These are phyloP conservation scores for Beta lomatogona DNA, from an alignment of 179 eudicot genomes.

Conservation along the genomic window DNA sequence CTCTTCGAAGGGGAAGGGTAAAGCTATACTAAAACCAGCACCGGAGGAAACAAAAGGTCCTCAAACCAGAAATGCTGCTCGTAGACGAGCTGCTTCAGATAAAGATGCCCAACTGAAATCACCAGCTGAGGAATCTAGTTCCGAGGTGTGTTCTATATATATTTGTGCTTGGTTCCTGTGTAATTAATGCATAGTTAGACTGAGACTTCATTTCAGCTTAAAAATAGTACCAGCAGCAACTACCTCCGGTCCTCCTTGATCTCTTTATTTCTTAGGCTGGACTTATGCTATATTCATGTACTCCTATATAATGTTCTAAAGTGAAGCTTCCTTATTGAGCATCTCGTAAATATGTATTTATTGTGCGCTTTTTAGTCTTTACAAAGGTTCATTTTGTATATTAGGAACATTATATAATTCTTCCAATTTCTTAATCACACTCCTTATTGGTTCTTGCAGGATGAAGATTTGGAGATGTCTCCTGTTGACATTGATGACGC, in stretches of 20 bases:
- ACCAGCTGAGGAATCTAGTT: constrained; percentile 64
- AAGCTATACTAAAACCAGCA: constrained; percentile 71
- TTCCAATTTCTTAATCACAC: background rate
- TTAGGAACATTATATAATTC: background rate
- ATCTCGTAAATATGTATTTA: background rate
- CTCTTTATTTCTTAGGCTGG: background rate
- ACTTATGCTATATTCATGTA: background rate
- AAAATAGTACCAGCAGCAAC: background rate
- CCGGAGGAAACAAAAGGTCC: constrained; percentile 82
- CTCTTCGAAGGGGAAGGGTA: constrained; percentile 86
- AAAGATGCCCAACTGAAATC: constrained; percentile 79
- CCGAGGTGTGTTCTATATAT: constrained; percentile 62
- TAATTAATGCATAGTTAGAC: background rate
- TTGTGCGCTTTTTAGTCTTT: background rate
- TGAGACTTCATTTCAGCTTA: too few relatives aligned
- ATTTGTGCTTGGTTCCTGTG: background rate
- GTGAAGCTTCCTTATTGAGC: background rate
- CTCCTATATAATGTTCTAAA: background rate
- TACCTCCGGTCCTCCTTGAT: background rate
- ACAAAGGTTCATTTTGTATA: background rate
- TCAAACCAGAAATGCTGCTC: constrained; percentile 87
- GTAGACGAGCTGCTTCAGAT: constrained; percentile 71
- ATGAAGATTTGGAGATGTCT: constrained; percentile 86
- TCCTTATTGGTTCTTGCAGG: constrained; percentile 48
- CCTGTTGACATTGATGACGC: constrained; percentile 93